Conservation (phyloP, 768 basidiomycete species). For the Tylopilus balloui region DNA sequence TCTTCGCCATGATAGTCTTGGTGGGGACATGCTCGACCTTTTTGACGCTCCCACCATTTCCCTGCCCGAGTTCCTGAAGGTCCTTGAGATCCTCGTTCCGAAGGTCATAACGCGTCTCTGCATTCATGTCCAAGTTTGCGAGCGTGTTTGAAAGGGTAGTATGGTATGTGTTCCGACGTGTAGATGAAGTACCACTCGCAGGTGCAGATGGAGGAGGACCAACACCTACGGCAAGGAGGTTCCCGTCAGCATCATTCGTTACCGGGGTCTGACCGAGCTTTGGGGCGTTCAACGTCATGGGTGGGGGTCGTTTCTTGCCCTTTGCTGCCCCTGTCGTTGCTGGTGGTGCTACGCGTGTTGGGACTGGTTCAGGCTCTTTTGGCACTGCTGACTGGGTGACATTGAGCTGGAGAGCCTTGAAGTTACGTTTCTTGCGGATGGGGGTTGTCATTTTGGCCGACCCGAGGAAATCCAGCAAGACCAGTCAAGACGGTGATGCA, state of each 20-base stretch:
- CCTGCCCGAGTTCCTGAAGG: slow-evolving; percentile 86
- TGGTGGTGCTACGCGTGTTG: slow-evolving; percentile 49
- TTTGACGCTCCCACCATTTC: slow-evolving; percentile 97
- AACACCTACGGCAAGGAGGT: slow-evolving; percentile 44
- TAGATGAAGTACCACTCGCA: slow-evolving; percentile 46
- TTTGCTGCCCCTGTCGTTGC: slow-evolving; percentile 34
- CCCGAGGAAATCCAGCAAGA: slow-evolving; percentile 6
- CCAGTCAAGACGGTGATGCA: not conserved
- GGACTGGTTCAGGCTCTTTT: slow-evolving; percentile 39
- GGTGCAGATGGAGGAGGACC: slow-evolving; percentile 52
- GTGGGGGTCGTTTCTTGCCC: slow-evolving; percentile 72
- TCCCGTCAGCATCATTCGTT: slow-evolving; percentile 34
- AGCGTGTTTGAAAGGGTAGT: slow-evolving; percentile 77
- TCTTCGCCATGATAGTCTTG: slow-evolving; percentile 95
- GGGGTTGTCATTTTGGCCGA: slow-evolving; percentile 44
- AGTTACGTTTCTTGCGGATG: slow-evolving; percentile 88
- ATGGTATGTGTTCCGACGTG: slow-evolving; percentile 70
- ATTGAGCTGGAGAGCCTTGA: slow-evolving; percentile 78
- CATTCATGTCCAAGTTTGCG: slow-evolving; percentile 80
- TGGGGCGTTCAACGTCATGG: slow-evolving; percentile 76
- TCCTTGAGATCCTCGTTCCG: slow-evolving; percentile 88
- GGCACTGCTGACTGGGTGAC: slow-evolving; percentile 43
- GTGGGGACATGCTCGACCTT: slow-evolving; percentile 92
- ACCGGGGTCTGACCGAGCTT: slow-evolving; percentile 45
- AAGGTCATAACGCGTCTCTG: slow-evolving; percentile 81